Conservation (phyloP, 2,329 filamentous ascomycete genomes). For the Xylariales sp. region DNA sequence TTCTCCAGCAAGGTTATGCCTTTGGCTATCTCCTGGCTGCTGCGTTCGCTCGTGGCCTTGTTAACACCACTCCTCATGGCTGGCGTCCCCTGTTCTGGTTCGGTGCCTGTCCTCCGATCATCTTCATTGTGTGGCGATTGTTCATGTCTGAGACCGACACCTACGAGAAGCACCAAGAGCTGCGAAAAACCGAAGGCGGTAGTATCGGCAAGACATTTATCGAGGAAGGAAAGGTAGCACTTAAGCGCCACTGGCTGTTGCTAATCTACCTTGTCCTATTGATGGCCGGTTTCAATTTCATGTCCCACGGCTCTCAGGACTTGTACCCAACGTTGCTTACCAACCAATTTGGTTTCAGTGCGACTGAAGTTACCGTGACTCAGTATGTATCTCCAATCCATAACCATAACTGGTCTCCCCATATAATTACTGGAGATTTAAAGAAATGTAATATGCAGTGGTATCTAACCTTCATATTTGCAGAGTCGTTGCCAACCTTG, state of each 20-base stretch:
- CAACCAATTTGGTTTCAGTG: slow-evolving; percentile 48
- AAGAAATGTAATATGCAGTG: no score
- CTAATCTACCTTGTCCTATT: slow-evolving; percentile 78
- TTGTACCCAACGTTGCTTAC: slow-evolving; percentile 57
- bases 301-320: slow-evolving; percentile 72
- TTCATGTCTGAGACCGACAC: slow-evolving; percentile 74
- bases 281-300: slow-evolving; percentile 91
- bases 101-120: slow-evolving; percentile 70
- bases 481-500: slow-evolving; percentile 63
- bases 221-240: slow-evolving; percentile 70
- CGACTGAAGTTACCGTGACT: slow-evolving; percentile 60
- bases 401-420: rapidly evolving
- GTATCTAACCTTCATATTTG: no score
- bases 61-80: slow-evolving; percentile 71
- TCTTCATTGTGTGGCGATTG: slow-evolving; percentile 77
- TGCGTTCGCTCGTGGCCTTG: slow-evolving; percentile 60
- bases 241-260: slow-evolving; percentile 76
- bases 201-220: slow-evolving; percentile 66
- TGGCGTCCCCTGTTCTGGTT: slow-evolving; percentile 93
- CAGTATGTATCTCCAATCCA: slow-evolving; percentile 29
- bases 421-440: no score
- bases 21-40: slow-evolving; percentile 60
- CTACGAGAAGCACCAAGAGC: slow-evolving; percentile 61
- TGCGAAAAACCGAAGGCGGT: slow-evolving; percentile 52
- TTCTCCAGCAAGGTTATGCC: slow-evolving; percentile 70